Evolutionary conservation across 148 eudicot species (phyloP), one percentile per base, ranked within the genome.

Genomic region (Agrostemma githago): DNA sequence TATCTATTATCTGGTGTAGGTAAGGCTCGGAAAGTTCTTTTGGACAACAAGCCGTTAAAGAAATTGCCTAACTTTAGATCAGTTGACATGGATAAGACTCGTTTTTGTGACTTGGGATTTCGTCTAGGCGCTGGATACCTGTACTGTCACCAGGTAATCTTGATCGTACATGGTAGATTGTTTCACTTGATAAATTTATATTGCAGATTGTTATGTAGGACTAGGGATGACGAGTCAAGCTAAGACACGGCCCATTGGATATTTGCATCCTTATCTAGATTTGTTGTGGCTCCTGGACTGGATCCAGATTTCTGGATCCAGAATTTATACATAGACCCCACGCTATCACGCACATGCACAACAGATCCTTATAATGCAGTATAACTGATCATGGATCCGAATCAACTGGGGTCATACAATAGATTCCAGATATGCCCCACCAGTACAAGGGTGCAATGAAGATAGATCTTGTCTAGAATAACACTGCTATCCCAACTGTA

Each of bases 121-220:
- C 92, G 89, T 17, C 87, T 90, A 73, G 99, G 99, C 66, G 84
- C 97, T 79, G 89, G 93, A 66, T 95, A 92, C 81, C 71, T 90
- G n/a, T 95, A 92, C 67, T 92, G 99, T 78, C 99, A 95, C 80
- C 97, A 92, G 92, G 96, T 92, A 74, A 26, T 34, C 68, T 39
- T 44, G 20, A 42, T 21, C 58, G 37, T 37, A 3, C 68, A n/a
- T 10, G 0, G 4, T 9, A 4, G 1, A 63, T 4, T 17, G 2
- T 64, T 64, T 44, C 11, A 37, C 10, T 7, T 63, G 16, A 37
- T 46, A 6, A 74, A 20, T 53, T 10, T 48, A 26, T 63, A 8
- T 74, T 10, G 15, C 44, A 38, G 38, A 15, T 39, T 37, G 3
- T 37, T 6, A 44, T 46, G 40, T 62, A 62, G 39, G 66, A 15